These are phyloP conservation scores for Melanogaster broomeanus DNA, from an alignment of 768 basidiomycete genomes.

Conservation along the genomic window DNA sequence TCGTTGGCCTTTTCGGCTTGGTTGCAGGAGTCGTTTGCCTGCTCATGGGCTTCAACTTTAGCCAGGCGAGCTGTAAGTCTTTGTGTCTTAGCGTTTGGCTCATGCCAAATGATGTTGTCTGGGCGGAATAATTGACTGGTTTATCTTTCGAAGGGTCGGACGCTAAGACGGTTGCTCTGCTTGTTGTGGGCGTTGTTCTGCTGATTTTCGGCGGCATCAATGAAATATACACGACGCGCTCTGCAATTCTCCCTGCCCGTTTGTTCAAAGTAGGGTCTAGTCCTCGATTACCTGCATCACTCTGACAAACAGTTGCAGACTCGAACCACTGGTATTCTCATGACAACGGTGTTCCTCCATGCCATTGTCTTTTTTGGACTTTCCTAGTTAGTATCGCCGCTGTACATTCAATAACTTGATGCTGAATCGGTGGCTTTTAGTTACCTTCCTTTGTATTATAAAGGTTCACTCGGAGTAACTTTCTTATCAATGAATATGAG, in stretches of 20 bases:
- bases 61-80: conserved; percentile 63
- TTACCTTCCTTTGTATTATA: conserved; percentile 79
- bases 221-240: conserved; percentile 60
- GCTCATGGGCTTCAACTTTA: conserved; percentile 72
- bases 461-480: conserved; percentile 40
- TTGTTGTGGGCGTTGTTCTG: conserved; percentile 57
- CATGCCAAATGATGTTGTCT: neutral
- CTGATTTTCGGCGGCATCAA: conserved; percentile 55
- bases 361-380: conserved; percentile 60
- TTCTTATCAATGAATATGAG: neutral
- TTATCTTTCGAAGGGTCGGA: conserved; percentile 47
- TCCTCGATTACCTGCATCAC: neutral
- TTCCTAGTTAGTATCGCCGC: conserved; percentile 22
- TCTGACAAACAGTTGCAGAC: conserved; percentile 42
- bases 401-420: neutral
- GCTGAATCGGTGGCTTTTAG: conserved; percentile 7
- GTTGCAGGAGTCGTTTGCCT: conserved; percentile 67
- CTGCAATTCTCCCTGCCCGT: conserved; percentile 74
- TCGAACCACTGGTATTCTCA: conserved; percentile 66
- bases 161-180: conserved; percentile 58
- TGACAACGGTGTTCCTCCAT: conserved; percentile 63
- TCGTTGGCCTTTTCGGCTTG: conserved; percentile 63
- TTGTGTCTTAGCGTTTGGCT: neutral
- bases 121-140: neutral
- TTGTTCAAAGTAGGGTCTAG: conserved; percentile 57